phyloP scores from a whole-genome alignment of 495 filamentous ascomycete species.

The Antarctomyces pellizariae region DNA sequence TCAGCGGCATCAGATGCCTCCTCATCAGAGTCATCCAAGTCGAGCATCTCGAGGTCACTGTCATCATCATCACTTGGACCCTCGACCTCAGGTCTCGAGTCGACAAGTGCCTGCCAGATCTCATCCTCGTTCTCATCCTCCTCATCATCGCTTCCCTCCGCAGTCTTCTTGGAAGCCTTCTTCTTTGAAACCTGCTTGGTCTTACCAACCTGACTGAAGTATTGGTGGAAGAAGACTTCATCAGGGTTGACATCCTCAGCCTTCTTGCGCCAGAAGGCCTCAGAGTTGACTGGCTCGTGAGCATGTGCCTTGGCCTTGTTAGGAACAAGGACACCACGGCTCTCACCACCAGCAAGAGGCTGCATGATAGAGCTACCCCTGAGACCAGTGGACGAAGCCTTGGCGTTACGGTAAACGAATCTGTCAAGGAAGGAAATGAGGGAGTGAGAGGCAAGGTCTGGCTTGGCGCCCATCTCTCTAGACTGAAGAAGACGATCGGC shows the following conservation, averaged over 20 bases:
- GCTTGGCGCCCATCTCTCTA: slow-evolving; percentile 53
- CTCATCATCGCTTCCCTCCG: slow-evolving; percentile 17
- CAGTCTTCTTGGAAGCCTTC: slow-evolving; percentile 26
- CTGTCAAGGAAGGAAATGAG: slow-evolving; percentile 89
- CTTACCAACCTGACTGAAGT: slow-evolving; percentile 66
- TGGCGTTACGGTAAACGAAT: slow-evolving; percentile 84
- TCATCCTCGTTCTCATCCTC: slow-evolving; percentile 42
- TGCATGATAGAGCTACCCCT: slow-evolving; percentile 89
- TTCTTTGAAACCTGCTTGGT: slow-evolving; percentile 26
- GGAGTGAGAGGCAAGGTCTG: slow-evolving; percentile 67
- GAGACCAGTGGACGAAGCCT: slow-evolving; percentile 30
- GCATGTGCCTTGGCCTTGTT: slow-evolving; percentile 24
- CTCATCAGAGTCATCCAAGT: slow-evolving; percentile 31
- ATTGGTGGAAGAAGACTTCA: slow-evolving; percentile 95
- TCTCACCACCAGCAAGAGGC: slow-evolving; percentile 46
- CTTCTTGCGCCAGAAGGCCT: slow-evolving; percentile 79
- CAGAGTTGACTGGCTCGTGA: slow-evolving; percentile 47
- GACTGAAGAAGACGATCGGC: slow-evolving; percentile 42
- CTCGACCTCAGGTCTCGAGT: slow-evolving; percentile 54
- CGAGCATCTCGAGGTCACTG: slow-evolving; percentile 35
- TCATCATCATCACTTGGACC: slow-evolving; percentile 38
- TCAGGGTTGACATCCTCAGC: slow-evolving; percentile 67
- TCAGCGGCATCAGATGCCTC: slow-evolving; percentile 19
- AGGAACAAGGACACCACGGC: slow-evolving; percentile 39
- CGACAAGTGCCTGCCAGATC: slow-evolving; percentile 85